These are phyloP conservation scores for Pythium volutum DNA, from an alignment of 352 stramenopile genomes.

Conservation along the genomic window DNA sequence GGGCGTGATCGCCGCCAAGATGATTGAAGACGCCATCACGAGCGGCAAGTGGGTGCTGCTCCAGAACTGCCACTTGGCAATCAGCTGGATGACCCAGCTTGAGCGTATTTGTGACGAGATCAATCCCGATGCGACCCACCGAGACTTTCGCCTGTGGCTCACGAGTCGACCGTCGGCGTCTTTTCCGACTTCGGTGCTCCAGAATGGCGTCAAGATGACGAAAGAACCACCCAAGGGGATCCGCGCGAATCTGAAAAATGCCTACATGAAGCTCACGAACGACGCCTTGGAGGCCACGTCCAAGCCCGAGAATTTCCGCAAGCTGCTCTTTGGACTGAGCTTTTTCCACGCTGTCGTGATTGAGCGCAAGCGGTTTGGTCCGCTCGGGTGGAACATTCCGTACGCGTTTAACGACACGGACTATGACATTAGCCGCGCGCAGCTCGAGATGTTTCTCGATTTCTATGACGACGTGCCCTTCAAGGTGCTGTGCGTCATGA, in stretches of 20 bases:
- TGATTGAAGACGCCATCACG: constrained; percentile 86
- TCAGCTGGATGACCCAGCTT: constrained; percentile 91
- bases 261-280: constrained; percentile 90
- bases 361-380: constrained; percentile 88
- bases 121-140: constrained; percentile 78
- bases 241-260: constrained; percentile 85
- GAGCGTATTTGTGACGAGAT: constrained; percentile 91
- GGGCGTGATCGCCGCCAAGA: constrained; percentile 78
- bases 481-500: constrained; percentile 87
- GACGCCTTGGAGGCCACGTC: constrained; percentile 59
- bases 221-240: constrained; percentile 92
- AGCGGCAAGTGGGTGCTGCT: constrained; percentile 91
- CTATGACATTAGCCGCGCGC: constrained; percentile 65
- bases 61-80: constrained; percentile 92
- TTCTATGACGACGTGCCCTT: constrained; percentile 85
- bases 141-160: constrained; percentile 93
- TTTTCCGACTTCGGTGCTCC: constrained; percentile 87
- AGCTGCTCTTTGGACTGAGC: constrained; percentile 86
- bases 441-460: constrained; percentile 92
- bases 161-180: constrained; percentile 73
- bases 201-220: constrained; percentile 94
- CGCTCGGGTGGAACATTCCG: constrained; percentile 91
- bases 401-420: constrained; percentile 95
- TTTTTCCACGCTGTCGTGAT: constrained; percentile 83
- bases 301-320: constrained; percentile 80